Base-by-base conservation (phyloP, 352 stramenopile genomes). In the Globisporangium takayamanum region DNA sequence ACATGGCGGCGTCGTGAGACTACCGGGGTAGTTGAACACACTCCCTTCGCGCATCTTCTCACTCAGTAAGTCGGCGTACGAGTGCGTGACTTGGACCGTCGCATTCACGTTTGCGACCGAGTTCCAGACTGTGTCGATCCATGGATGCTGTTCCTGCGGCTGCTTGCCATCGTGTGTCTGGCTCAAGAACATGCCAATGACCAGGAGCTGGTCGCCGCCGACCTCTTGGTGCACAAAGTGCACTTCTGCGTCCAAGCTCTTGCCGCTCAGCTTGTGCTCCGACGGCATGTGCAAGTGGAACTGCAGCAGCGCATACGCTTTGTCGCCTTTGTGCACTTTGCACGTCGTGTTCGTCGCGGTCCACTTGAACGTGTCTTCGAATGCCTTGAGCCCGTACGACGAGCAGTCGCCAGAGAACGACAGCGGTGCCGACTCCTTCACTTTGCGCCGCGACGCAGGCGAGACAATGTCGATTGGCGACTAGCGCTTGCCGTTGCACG, bases 21-120 rank as follows among this genome's bases (percentile, higher is more conserved):
- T 88, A n/a, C 80, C 80, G 0, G 73, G 55, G 72, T 89, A 89
- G 68, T 89, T 89, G 63, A 87, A 84, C 22, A 89, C 48, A 26
- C 36, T 50, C 22, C 57, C 47, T 44, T 64, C 50, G 56, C 30
- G 15, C 48, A 59, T 64, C 30, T 65, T 57, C 26, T 52, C 56
- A 4, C 16, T 49, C 26, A 64, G 42, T 15, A 59, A 28, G 8
- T 58, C 46, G 15, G 60, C 48, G 50, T 67, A 65, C 30, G 56
- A 67, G 56, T 64, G 53, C 33, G 28, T n/a, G 12, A 67, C 39
- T 25, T 65, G 25, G 22, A 59, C 55, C 3, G 47, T 67, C 41
- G 46, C 20, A 39, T 67, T 64, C 37, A 64, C 48, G 15, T 36
- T 28, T 11, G 37, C 46, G 3, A 67, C 15, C 3, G 48, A 59